Evolutionary conservation across 805 yeast genomes (phyloP).

Genomic region (Kluyveromyces lactis): DNA sequence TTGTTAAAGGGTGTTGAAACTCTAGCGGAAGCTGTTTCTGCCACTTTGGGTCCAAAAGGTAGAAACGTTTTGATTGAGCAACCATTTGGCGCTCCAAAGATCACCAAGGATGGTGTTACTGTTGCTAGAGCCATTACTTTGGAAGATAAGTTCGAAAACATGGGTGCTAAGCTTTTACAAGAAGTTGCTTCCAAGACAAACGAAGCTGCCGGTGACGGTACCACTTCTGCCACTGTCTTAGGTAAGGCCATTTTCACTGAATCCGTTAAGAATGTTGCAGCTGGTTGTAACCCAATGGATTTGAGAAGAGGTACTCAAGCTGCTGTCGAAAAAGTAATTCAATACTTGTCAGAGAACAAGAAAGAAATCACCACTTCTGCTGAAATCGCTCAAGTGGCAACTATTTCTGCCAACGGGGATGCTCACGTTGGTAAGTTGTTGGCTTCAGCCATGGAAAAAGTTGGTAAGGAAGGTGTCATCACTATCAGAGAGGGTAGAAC

Average conservation of each 20-base stretch:
- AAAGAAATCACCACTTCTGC: conserved; percentile 89
- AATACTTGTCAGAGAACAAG: conserved; percentile 75
- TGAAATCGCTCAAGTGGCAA: conserved; percentile 96
- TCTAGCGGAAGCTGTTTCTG: conserved; percentile 92
- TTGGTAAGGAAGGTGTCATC: conserved; percentile 98
- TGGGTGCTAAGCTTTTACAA: conserved; percentile 92
- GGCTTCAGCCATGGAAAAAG: conserved; percentile 96
- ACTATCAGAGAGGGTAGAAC: conserved; percentile 97
- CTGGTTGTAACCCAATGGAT: conserved; percentile 99
- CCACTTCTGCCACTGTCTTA: conserved; percentile 93
- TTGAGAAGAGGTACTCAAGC: conserved; percentile 95
- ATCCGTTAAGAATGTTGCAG: conserved; percentile 93
- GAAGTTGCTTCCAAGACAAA: conserved; percentile 97
- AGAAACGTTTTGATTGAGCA: conserved; percentile 96
- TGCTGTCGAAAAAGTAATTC: conserved; percentile 89
- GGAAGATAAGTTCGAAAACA: conserved; percentile 86
- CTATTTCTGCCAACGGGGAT: conserved; percentile 96
- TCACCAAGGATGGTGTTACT: conserved; percentile 98
- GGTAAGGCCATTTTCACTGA: conserved; percentile 95
- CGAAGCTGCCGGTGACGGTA: conserved; percentile 97
- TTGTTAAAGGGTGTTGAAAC: conserved; percentile 88
- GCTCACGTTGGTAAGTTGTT: conserved; percentile 81
- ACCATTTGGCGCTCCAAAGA: conserved; percentile 93
- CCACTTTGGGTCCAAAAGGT: conserved; percentile 96
- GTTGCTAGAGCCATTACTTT: conserved; percentile 82